Evolutionary conservation across 345 rosid species (phyloP), one percentile per base, ranked within the genome.

Genomic region (Barbarea vulgaris): DNA sequence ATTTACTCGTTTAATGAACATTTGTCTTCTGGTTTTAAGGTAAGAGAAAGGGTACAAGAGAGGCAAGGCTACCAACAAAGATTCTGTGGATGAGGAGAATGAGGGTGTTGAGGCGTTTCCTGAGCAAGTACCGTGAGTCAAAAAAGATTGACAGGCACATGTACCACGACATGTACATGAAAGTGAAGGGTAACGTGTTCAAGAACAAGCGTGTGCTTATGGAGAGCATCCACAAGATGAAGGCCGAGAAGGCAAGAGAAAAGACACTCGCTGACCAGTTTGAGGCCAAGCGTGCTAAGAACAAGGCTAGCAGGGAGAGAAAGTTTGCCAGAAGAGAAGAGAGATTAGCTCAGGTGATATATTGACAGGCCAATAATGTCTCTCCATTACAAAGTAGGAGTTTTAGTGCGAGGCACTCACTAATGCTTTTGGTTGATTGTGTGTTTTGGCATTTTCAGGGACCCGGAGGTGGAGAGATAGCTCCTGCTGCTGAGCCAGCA

Each of bases 111-210:
- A 86, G 93, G 75, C 93, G 91, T 9, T 72, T 83, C 36, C 81
- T 90, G 12, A 80, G 81, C 12, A 90, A 90, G 81, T 84, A 80
- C 67, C 68, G 91, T n/a, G 93, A 90, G 66, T 17, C 86, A 3
- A 88, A 86, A 77, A 90, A 90, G 85, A 90, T 90, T 67, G 93
- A 88, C 87, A 88, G 71, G 81, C 93, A 90, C 59, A 90, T 88
- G 88, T 88, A 86, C 82, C 96, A 90, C 69, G 93, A 90, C 54
- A 90, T 90, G 96, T 88, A 90, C 88, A 88, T 86, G 96, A 86
- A 82, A 79, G 91, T 85, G 57, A 90, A 90, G 70, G 93, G 93
- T 79, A 88, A 87, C 55, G 91, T 86, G 25, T 88, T 88, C 53
- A 90, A 88, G 86, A 90, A 88, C 83, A 90, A 88, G 81, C 72